Conservation (phyloP, 768 basidiomycete genomes). For the Fomitopsis pulvina region DNA sequence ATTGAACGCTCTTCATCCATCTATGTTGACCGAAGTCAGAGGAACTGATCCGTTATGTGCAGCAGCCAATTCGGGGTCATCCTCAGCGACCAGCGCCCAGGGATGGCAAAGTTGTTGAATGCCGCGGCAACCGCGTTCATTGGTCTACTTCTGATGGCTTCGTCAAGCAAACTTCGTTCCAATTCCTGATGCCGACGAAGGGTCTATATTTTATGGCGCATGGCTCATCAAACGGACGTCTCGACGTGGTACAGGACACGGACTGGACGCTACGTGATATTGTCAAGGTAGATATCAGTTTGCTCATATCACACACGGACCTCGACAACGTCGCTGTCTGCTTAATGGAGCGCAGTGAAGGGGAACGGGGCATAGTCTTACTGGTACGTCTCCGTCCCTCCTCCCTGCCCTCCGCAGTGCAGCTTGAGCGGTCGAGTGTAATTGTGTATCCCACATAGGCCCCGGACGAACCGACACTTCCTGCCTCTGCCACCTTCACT, state of each 20-base stretch:
- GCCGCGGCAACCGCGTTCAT: constrained; percentile 1
- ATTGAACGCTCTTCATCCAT: no score
- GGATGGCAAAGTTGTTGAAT: constrained; percentile 15
- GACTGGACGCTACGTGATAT: not conserved
- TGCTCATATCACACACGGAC: not conserved
- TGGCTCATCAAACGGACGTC: constrained; percentile 9
- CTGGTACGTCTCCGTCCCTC: constrained; percentile 7
- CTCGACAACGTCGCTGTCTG: constrained; percentile 13
- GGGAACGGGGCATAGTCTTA: constrained; percentile 9
- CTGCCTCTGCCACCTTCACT: not conserved
- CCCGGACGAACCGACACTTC: not conserved
- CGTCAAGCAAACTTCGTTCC: constrained; percentile 4
- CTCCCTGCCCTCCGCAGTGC: not conserved
- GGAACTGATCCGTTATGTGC: not conserved
- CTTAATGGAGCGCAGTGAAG: constrained; percentile 9
- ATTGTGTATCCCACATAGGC: not conserved
- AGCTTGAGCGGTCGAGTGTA: not conserved
- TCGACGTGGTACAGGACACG: constrained; percentile 10
- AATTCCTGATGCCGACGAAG: constrained; percentile 11
- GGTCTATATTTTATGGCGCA: constrained; percentile 13
- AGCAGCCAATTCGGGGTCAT: constrained; percentile 8
- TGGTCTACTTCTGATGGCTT: not conserved
- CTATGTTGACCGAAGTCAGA: no score
- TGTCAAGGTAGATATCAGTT: constrained; percentile 13
- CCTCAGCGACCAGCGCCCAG: not conserved